Conservation (phyloP, 208 protist species). For the Entamoeba dispar region DNA sequence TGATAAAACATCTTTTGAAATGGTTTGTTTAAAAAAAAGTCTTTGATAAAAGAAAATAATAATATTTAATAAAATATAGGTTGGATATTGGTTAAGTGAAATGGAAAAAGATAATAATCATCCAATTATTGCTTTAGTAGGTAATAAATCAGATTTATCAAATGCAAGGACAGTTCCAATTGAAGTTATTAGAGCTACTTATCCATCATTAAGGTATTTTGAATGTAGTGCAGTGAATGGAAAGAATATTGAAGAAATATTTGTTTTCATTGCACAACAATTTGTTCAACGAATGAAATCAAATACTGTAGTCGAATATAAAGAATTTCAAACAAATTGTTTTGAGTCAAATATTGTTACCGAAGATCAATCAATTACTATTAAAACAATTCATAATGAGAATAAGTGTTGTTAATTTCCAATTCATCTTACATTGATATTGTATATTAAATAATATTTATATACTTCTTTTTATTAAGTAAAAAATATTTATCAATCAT, state of each 20-base stretch:
- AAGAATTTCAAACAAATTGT: too few species aligned
- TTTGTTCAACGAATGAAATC: neutral
- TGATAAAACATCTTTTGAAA: slow-evolving; percentile 23
- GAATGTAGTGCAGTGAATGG: neutral
- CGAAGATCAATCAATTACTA: too few species aligned
- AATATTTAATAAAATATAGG: too few species aligned
- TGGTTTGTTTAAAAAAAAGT: neutral
- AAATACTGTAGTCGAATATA: too few species aligned
- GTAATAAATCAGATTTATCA: neutral
- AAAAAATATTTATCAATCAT: too few species aligned
- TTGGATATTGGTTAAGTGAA: neutral
- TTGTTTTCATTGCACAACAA: neutral
- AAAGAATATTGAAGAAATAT: neutral
- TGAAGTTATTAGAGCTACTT: neutral
- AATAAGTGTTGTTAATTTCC: too few species aligned
- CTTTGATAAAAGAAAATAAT: neutral
- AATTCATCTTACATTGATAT: too few species aligned
- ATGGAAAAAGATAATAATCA: neutral
- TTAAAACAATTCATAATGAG: too few species aligned
- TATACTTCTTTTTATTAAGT: too few species aligned
- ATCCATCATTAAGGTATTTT: neutral
- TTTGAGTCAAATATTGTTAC: too few species aligned
- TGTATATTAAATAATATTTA: too few species aligned
- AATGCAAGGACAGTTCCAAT: neutral
- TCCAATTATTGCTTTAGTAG: neutral